Evolutionary conservation across 257 asterid genomes (phyloP), one percentile per base, ranked within the genome.

Genomic region (Thymus mandschuricus): DNA sequence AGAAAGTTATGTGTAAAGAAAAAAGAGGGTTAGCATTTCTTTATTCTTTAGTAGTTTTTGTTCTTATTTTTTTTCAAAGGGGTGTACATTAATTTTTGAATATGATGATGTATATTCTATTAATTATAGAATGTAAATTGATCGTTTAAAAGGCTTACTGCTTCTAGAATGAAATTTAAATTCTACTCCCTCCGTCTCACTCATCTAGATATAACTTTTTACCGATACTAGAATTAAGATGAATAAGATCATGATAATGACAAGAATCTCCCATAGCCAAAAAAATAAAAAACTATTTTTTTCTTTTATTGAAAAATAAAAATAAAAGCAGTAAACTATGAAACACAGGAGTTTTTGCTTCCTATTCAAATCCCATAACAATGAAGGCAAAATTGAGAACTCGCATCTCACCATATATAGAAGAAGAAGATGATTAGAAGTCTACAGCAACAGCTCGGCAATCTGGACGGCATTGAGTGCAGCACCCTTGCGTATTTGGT

Each of bases 401-500:
- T 43, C 34, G 5, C 61, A 33, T 62, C 79, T 72, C 79, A 70
- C 74, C 71, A 45, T 34, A 62, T 11, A 45, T 44, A 44, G 49
- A 8, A 4, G 38, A 31, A 21, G 21, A 21, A 21, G 21, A 21
- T 21, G 21, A 21, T 10, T 29, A 27, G 45, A 65, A 66, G 58
- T 55, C 76, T 87, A 86, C 12, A 90, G 90, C 79, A 92, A 74
- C 84, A 88, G 75, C 75, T 90, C 97, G 56, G 96, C 98, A 71
- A 92, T 92, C 80, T 87, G 96, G 73, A 92, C 80, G 6, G 98
- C 96, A 52, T 90, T 92, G 15, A 92, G 98, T 56, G 97, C 96
- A 68, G 97, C 97, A 64, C 97, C 98, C 70, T 92, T 90, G 78
- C 97, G 98, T 81, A 90, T 90, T 90, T 92, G 98, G 76, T 92